Evolutionary conservation across 2,329 filamentous ascomycete species (phyloP), one percentile per base, ranked within the genome.

Genomic region (Trichoderma aggressivum): DNA sequence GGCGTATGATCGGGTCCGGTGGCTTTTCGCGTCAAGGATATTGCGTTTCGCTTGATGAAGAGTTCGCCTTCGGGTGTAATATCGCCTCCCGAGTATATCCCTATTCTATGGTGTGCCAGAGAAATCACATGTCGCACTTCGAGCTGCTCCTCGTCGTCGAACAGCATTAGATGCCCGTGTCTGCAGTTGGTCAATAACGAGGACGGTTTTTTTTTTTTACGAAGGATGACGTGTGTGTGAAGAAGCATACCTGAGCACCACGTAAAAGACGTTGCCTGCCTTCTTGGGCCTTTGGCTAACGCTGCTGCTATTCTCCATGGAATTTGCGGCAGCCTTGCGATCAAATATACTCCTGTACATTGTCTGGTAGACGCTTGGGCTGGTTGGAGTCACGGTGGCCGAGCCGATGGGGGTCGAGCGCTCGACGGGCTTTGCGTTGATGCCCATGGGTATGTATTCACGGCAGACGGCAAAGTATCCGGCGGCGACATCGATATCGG

Each of bases 331-430:
- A 43, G 83, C 85, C 77, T 91, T 94, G 77, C 95, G 89, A 76
- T 97, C 94, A 79, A 99, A 98, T 73, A 99, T 91, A 80, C 92
- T 97, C 79, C 94, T 87, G 82, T 99, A 99, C 94, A 99, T 98
- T 80, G 92, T 92, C 86, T 98, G 96, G 81, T 98, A 98, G 47
- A 99, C 95, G 80, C 95, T 98, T 70, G 92, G 94, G 78, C 94
- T 97, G 70, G 94, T 92, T 55, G 92, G 86, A 39, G 91, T 89
- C 58, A 96, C 90, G 18, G 92, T 91, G 66, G 88, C 82, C 70
- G 92, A 90, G 21, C 93, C 94, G 14, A 93, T 88, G 7, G 94
- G 93, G 0, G 93, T 95, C 36, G 90, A 89, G 72, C 94, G 89
- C 82, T 97, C 94, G 71, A 95, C 94, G 7, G 94, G 94, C 82